Base-by-base conservation (phyloP, 2,329 filamentous ascomycete species). In the Alternaria dauci region DNA sequence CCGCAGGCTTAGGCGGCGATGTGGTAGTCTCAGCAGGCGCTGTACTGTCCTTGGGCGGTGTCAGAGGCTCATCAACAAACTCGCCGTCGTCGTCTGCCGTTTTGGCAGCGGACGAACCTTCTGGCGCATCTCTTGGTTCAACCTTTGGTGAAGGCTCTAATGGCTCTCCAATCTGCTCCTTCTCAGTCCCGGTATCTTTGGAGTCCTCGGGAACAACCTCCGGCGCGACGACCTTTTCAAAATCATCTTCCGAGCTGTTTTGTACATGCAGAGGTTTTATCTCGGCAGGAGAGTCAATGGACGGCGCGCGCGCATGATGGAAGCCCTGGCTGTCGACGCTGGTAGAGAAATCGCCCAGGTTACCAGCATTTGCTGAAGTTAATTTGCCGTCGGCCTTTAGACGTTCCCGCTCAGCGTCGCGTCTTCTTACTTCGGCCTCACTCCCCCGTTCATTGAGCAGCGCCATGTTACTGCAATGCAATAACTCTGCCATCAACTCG, bases 401-500 rank as follows among this genome's bases (percentile, higher is more conserved):
- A 39, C 88, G 87, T 68, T 96, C 91, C 51, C 95, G 88, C 76
- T 97, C 93, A 11, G 85, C 81, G 73, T 99, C 94, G 61, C 95
- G 87, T 42, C 88, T 84, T 62, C 86, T 88, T 61, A 98, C 93
- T 66, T 97, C 88, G 66, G 93, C 89, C 76, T 99, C 94, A 11
- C 93, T 94, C 32, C 94, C 95, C 9, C 88, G 84, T 76, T 98
- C 94, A 75, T 99, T 99, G 67, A 99, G 82, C 36, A 99, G 83
- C 6, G 92, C 94, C 95, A 99, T 99, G 76, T 99, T 99, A 78
- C 94, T 98, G 80, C 95, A 99, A 79, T 99, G 95, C 39, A 99
- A 82, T 44, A 99, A 84, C 79, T 99, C 95, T 1, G 95, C 95
- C 95, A 99, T 98, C 61, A 99, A 84, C 80, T 99, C 95, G 78